Percentiles rank a stretch among this genome's conserved stretches.
Evolutionary conservation across 2,329 filamentous ascomycete species (phyloP).

Genomic region (Fusarium lateritium): DNA sequence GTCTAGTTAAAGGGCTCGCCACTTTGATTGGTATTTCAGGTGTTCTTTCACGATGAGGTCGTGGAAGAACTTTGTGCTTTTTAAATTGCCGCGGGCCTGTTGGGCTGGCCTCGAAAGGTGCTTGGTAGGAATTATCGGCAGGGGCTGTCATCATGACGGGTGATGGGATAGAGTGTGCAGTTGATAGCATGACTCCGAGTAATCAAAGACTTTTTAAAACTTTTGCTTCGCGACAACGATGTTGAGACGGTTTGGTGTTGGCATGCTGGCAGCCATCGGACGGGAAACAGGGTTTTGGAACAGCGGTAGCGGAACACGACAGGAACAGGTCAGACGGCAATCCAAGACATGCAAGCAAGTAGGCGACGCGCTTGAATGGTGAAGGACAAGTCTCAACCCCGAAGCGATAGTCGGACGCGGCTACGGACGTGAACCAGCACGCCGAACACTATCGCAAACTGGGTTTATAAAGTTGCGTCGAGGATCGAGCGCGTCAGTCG

Average conservation of each 20-base stretch:
- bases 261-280: constrained; percentile 48
- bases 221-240: constrained; percentile 45
- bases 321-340: constrained; percentile 35
- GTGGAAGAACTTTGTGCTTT: constrained; percentile 63
- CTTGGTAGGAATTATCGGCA: constrained; percentile 49
- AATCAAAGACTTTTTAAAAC: constrained; percentile 28
- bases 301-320: constrained; percentile 38
- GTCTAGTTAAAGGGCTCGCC: constrained; percentile 42
- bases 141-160: constrained; percentile 54
- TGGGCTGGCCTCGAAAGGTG: constrained; percentile 48
- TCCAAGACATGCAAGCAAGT: constrained; percentile 46
- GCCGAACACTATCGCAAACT: constrained; percentile 36
- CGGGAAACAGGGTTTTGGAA: constrained; percentile 33
- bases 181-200: constrained; percentile 49
- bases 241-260: constrained; percentile 35
- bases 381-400: constrained; percentile 27
- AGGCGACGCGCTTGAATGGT: constrained; percentile 34
- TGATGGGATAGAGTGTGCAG: constrained; percentile 47
- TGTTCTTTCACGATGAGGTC: constrained; percentile 50
- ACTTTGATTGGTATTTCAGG: constrained; percentile 45
- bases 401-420: constrained; percentile 29
- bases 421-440: constrained; percentile 41
- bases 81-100: constrained; percentile 59
- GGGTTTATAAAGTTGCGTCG: constrained; percentile 41
- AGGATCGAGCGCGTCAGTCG: constrained; percentile 37